Conservation (phyloP, 2,329 filamentous ascomycete species). For the Botrytis medusae region DNA sequence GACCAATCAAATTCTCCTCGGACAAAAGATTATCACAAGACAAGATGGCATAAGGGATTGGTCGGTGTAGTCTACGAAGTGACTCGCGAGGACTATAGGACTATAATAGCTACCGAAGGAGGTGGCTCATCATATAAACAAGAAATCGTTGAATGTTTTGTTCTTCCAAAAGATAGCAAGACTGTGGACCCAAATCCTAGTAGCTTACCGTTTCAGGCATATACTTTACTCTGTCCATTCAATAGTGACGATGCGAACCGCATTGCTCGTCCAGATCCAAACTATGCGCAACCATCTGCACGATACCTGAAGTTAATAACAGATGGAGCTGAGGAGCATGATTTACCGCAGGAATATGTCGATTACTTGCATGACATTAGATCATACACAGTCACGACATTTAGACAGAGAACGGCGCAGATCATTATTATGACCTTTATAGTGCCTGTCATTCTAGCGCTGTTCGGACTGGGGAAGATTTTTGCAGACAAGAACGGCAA, state of each 20-base stretch:
- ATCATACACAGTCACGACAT: constrained; percentile 68
- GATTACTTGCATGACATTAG: constrained; percentile 67
- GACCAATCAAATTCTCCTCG: constrained; percentile 32
- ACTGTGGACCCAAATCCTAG: constrained; percentile 64
- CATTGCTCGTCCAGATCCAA: constrained; percentile 58
- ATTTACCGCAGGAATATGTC: constrained; percentile 76
- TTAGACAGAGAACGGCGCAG: constrained; percentile 64
- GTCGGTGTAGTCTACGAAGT: constrained; percentile 96
- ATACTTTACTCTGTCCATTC: constrained; percentile 70
- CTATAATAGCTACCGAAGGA: constrained; percentile 88
- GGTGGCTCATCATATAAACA: constrained; percentile 84
- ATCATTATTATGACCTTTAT: constrained; percentile 61
- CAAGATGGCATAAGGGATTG: constrained; percentile 75
- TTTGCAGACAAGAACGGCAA: constrained; percentile 66
- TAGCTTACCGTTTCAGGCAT: constrained; percentile 71
- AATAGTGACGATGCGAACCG: constrained; percentile 11
- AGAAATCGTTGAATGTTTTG: constrained; percentile 74
- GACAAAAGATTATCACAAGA: constrained; percentile 49
- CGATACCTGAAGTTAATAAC: constrained; percentile 81
- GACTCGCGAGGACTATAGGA: constrained; percentile 75
- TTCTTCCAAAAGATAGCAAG: constrained; percentile 57
- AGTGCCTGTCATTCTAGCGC: constrained; percentile 55
- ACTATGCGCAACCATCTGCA: constrained; percentile 77
- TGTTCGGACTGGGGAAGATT: constrained; percentile 50
- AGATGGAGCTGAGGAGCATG: constrained; percentile 75